Evolutionary conservation across 345 rosid genomes (phyloP).

Genomic region (Hevea brasiliensis): DNA sequence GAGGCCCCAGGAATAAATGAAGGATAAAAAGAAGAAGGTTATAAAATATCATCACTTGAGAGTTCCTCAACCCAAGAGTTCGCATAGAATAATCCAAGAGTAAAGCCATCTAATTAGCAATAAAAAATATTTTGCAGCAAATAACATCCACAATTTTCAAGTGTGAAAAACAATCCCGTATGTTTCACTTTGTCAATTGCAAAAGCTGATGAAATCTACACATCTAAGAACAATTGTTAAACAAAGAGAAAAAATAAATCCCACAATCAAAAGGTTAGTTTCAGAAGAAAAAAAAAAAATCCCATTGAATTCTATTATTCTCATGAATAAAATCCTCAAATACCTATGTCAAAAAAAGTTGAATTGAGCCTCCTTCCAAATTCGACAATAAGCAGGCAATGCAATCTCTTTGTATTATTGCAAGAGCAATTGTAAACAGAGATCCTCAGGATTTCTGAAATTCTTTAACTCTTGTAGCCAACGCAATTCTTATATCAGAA

Average conservation of each 20-base stretch:
- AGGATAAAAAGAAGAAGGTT: not conserved
- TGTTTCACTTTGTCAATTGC: not conserved
- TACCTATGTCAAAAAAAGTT: slow-evolving; percentile 24
- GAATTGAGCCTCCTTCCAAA: not conserved
- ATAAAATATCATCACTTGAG: not conserved
- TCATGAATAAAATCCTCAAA: slow-evolving; percentile 18
- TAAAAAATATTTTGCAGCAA: not conserved
- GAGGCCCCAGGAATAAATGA: not conserved
- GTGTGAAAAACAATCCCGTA: not conserved
- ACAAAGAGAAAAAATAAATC: not conserved
- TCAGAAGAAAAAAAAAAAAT: not conserved
- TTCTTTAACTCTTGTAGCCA: slow-evolving; percentile 40
- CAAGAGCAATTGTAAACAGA: slow-evolving; percentile 3
- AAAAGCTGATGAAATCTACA: not conserved
- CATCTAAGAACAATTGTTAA: slow-evolving; percentile 1
- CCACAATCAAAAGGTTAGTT: not conserved
- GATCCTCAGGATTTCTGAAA: slow-evolving; percentile 17
- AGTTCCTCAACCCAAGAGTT: not conserved
- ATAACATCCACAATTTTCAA: slow-evolving; percentile 8
- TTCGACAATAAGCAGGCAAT: slow-evolving; percentile 3
- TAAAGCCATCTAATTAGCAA: not conserved
- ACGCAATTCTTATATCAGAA: slow-evolving; percentile 36
- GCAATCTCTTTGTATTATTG: slow-evolving; percentile 9
- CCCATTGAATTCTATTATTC: slow-evolving; percentile 4
- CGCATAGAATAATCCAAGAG: not conserved